Evolutionary conservation across 441 rosid species (phyloP), one percentile per base, ranked within the genome.

Genomic region (Jatropha multifida): DNA sequence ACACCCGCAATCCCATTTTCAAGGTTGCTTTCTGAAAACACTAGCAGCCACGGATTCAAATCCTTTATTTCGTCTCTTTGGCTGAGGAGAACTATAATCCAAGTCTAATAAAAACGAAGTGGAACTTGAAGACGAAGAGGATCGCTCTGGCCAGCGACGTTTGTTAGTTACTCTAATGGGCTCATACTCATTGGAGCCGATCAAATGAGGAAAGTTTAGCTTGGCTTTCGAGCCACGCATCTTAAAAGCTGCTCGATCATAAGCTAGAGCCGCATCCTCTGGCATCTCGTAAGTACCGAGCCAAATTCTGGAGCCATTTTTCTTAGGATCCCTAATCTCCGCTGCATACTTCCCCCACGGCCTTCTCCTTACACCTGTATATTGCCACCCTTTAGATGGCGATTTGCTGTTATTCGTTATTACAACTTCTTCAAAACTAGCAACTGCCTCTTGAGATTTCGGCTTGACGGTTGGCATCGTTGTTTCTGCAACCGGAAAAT

Each of bases 281-380:
- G 89, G 82, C 0, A 80, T 87, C 78, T 80, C 82, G 56, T 85
- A 87, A 5, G 92, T 85, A 10, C 92, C 92, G 1, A 87, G 89
- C 94, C 92, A 90, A 17, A 76, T 46, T 64, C 88, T 72, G 0
- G 84, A 80, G 5, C 94, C 90, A 15, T 80, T 80, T 75, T 71
- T 87, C 26, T 80, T 83, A 18, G 86, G 90, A 67, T 86, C 88
- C 59, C 90, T 82, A 44, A 88, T 88, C 83, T 86, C 94, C 42
- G 90, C 90, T 5, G 92, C 86, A 66, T 81, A 90, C 52, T 79
- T 90, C 3, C 94, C 94, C 94, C 90, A 88, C 20, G 88, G 87
- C 83, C 90, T 71, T 65, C 90, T 85, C 85, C 90, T 84, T 60
- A 90, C 90, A 4, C 94, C 90, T 27, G 55, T 77, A 76, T 78